Conservation (phyloP, 202 grass and related monocot species). For the Thinopyrum obtusiflorum region DNA sequence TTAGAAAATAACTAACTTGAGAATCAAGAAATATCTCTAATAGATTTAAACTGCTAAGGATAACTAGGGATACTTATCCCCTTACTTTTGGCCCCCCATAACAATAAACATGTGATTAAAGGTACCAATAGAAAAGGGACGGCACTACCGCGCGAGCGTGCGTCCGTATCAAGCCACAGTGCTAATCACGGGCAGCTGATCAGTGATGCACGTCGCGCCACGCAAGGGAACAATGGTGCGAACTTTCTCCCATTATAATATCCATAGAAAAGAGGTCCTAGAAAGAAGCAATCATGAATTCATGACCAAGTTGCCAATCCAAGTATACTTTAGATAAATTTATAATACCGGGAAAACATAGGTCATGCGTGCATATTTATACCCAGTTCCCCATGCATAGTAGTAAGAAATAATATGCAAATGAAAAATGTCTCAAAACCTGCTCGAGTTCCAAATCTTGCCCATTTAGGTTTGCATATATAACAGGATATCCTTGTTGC, state of each 20-base stretch:
- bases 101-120: neutral
- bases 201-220: neutral
- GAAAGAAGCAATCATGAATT: constrained; percentile 4
- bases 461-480: constrained; percentile 62
- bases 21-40: neutral
- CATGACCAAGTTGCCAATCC: neutral
- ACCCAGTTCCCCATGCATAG: neutral
- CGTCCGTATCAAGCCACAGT: neutral
- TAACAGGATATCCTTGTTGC: constrained; percentile 93
- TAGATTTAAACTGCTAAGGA: neutral
- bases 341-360: constrained; percentile 1
- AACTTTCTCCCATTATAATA: neutral
- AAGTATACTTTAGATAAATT: neutral
- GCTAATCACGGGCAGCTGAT: neutral
- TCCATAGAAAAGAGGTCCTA: neutral
- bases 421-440: constrained; percentile 43
- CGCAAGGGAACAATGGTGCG: neutral
- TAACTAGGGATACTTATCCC: neutral
- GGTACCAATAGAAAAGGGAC: neutral
- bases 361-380: neutral
- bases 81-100: neutral
- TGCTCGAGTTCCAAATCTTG: constrained; percentile 76
- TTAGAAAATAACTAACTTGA: neutral
- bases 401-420: neutral
- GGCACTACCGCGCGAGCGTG: neutral